Evolutionary conservation across 2,329 filamentous ascomycete species (phyloP), one percentile per base, ranked within the genome.

Genomic region (Xylariales sp.): DNA sequence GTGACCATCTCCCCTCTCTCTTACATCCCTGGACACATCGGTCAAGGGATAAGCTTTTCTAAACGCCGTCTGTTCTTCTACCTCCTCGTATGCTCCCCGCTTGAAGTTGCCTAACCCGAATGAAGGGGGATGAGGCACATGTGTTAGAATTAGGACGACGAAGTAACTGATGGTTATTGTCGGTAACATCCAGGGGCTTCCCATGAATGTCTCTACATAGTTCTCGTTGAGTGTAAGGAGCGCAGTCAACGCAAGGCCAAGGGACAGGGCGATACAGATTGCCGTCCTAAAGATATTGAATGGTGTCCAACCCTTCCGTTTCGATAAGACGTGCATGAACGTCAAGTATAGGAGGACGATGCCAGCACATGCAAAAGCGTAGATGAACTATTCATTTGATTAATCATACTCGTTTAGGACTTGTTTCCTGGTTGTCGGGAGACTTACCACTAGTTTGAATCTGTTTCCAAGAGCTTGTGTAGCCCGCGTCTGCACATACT

Each of bases 281-380:
- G 32, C 47, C 6, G 55, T 57, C 2, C 56, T 51, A 25, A 48
- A 35, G 27, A 58, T 48, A 45, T 59, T 59, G 45, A 58, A 59
- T 4, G 50, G 50, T 3, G 55, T 47, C 56, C 56, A 59, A 7
- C 56, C 56, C 21, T 40, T 48, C 11, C 46, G 45, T 43, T 59
- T 59, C 2, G 54, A 56, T 12, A 57, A 53, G 35, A 51, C 40
- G 43, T 59, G 56, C 49, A 59, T 56, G 24, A 55, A 44, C 4
- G 50, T 57, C n/a, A 59, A 39, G 33, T 58, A 49, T 7, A 59
- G 42, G 5, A 59, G 38, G 16, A 59, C 54, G 7, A 55, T 46
- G 2, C 54, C 54, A n/a, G 56, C 54, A 7, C 52, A 53, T 7
- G 51, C 49, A 29, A 58, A 59, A 3, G 50, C 41, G 33, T 59